phyloP scores from a whole-genome alignment of 2,329 filamentous ascomycete species.

The Scedosporium aurantiacum region DNA sequence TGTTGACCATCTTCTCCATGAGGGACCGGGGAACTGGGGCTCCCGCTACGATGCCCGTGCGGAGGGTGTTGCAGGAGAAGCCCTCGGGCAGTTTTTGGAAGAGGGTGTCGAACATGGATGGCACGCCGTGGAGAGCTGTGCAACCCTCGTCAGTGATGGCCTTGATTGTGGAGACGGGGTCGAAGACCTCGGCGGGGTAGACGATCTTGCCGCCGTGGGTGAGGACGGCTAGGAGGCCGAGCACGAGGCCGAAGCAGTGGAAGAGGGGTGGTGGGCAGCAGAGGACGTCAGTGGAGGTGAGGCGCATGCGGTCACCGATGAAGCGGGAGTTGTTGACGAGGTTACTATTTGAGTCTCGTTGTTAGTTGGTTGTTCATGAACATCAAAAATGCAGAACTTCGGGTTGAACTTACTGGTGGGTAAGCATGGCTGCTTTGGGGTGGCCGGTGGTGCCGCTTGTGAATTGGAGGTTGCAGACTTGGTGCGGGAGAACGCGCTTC shows the following conservation, averaged over 20 bases:
- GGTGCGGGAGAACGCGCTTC: constrained; percentile 46
- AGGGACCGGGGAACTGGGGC: constrained; percentile 64
- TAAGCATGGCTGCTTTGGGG: constrained; percentile 66
- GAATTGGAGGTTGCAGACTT: constrained; percentile 65
- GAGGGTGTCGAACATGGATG: constrained; percentile 70
- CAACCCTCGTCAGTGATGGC: constrained; percentile 57
- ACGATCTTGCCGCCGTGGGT: constrained; percentile 69
- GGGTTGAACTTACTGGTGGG: constrained; percentile 46
- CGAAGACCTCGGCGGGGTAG: constrained; percentile 65
- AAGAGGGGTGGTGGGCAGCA: constrained; percentile 79
- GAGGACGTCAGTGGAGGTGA: constrained; percentile 55
- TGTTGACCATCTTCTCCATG: constrained; percentile 60
- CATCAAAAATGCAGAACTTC: constrained; percentile 2
- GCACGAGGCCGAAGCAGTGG: constrained; percentile 75
- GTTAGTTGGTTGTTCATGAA: neutral
- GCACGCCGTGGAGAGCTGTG: constrained; percentile 71
- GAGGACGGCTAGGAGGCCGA: constrained; percentile 60
- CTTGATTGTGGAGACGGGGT: constrained; percentile 52
- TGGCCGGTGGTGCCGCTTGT: constrained; percentile 65
- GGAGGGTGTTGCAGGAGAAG: constrained; percentile 40
- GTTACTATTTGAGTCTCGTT: constrained; percentile 28
- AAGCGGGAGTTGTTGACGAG: constrained; percentile 57
- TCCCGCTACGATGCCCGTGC: constrained; percentile 71
- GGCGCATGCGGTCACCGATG: constrained; percentile 63
- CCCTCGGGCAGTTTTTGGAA: constrained; percentile 32